Conservation (phyloP, 23 red algal species). For the Pyropia yezoensis region DNA sequence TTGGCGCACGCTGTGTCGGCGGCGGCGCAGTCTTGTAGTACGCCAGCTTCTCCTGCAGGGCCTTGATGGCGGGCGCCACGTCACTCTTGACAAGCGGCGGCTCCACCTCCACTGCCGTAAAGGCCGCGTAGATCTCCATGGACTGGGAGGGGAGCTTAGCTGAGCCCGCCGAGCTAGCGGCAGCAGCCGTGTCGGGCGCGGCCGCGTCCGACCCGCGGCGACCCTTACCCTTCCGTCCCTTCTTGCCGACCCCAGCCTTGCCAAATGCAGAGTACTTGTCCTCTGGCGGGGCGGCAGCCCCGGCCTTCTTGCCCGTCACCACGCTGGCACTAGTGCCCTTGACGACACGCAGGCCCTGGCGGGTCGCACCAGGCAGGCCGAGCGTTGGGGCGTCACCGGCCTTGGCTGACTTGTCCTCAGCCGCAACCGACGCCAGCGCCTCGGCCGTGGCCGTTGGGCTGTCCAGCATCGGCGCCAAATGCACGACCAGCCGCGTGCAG, state of each 20-base stretch:
- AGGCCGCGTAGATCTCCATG: slow-evolving; percentile 47
- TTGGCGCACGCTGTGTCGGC: slow-evolving; percentile 9
- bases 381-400: no score
- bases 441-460: no score
- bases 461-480: slow-evolving; percentile 4
- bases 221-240: slow-evolving; percentile 19
- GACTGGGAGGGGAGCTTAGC: slow-evolving; percentile 41
- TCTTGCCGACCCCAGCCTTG: slow-evolving; percentile 6
- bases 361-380: no score
- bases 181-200: slow-evolving; percentile 2
- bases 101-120: slow-evolving; percentile 35
- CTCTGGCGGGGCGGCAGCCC: no score
- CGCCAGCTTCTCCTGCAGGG: slow-evolving; percentile 29
- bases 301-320: no score
- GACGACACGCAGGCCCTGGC: no score
- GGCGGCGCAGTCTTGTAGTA: slow-evolving; percentile 38
- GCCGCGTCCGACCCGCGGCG: slow-evolving; percentile 2
- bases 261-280: no score
- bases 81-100: slow-evolving; percentile 47
- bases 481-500: slow-evolving; percentile 36
- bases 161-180: slow-evolving; percentile 7
- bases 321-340: no score
- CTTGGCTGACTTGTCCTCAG: no score
- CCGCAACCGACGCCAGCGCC: no score
- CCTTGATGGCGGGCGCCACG: slow-evolving; percentile 29